Conservation (phyloP, 75 land plant genomes). For the Isoetes taiwanensis region DNA sequence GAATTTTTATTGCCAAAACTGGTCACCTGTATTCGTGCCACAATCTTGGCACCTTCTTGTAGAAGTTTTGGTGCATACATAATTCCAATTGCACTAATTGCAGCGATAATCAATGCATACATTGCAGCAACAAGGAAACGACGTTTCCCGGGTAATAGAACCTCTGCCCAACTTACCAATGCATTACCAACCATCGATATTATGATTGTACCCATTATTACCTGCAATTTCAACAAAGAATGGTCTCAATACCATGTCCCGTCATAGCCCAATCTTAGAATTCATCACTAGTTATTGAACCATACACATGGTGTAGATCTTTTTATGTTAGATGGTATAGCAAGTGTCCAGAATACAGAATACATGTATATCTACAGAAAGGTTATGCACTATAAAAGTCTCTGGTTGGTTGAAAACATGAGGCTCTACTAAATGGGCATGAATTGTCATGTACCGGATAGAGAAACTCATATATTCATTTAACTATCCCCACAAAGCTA, state of each 20-base stretch:
- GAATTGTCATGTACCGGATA: too few relatives aligned
- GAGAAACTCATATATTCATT: too few relatives aligned
- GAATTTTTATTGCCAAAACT: too few relatives aligned
- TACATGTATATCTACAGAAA: too few relatives aligned
- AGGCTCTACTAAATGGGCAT: too few relatives aligned
- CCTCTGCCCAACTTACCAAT: slow-evolving; percentile 10
- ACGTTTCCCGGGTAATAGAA: slow-evolving; percentile 10
- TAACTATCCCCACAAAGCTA: too few relatives aligned
- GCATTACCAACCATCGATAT: slow-evolving; percentile 13
- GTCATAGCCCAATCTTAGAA: neutral
- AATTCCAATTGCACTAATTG: slow-evolving; percentile 5
- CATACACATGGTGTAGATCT: too few relatives aligned
- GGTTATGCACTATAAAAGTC: too few relatives aligned
- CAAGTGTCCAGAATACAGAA: too few relatives aligned
- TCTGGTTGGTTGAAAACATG: too few relatives aligned
- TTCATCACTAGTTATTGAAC: too few relatives aligned
- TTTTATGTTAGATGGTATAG: too few relatives aligned
- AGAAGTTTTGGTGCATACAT: slow-evolving; percentile 9
- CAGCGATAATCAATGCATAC: slow-evolving; percentile 11
- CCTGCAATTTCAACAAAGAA: neutral
- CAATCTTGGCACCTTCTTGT: slow-evolving; percentile 16
- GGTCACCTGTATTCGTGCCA: slow-evolving; percentile 11
- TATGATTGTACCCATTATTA: slow-evolving; percentile 12
- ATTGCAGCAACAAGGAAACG: slow-evolving; percentile 9
- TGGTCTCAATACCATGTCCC: neutral